Evolutionary conservation across 371 early-diverging fungal species (phyloP).

Genomic region (Scutellospora calospora): DNA sequence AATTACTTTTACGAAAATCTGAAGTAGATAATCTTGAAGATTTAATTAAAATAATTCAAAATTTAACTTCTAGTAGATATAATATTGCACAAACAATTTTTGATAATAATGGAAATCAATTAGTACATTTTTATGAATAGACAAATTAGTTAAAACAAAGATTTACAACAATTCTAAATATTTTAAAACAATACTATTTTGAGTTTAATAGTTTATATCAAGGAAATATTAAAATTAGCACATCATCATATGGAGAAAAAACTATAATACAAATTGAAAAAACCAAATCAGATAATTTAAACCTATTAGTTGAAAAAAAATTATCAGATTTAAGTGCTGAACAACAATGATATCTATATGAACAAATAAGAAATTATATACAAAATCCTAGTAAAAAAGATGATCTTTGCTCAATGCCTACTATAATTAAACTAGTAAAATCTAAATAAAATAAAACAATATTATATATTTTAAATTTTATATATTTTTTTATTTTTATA

Average conservation of each 20-base stretch:
- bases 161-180: background rate
- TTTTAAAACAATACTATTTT: conserved; percentile 2
- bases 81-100: conserved; percentile 7
- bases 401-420: background rate
- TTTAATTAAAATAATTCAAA: background rate
- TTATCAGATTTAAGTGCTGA: background rate
- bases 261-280: background rate
- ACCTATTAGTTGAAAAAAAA: background rate
- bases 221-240: background rate
- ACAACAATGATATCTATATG: background rate
- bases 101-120: background rate
- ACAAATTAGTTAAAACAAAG: background rate
- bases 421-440: too few relatives aligned
- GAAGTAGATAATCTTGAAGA: conserved; percentile 3
- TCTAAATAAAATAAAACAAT: too few relatives aligned
- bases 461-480: too few relatives aligned
- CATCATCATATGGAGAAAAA: background rate
- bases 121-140: background rate
- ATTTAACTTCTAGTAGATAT: background rate
- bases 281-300: background rate
- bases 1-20: background rate
- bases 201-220: background rate
- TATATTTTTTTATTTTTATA: too few relatives aligned
- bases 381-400: background rate
- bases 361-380: background rate